Conservation (phyloP, 495 filamentous ascomycete species). For the Aspergillus cristatus region DNA sequence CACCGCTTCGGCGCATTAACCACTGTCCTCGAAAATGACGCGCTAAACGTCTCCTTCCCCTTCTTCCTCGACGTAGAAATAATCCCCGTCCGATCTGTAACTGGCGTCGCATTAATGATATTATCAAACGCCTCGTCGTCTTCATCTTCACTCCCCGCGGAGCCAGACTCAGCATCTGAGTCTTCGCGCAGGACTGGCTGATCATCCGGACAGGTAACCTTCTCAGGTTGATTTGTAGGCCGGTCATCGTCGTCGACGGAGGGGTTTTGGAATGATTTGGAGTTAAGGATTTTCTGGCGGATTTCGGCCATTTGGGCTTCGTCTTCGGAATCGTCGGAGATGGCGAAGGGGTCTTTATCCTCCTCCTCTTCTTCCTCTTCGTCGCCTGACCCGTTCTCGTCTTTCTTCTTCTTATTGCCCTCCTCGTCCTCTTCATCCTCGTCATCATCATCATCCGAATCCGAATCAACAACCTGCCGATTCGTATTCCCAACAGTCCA, state of each 20-base stretch:
- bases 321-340: slow-evolving; percentile 68
- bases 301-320: slow-evolving; percentile 92
- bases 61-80: slow-evolving; percentile 45
- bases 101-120: slow-evolving; percentile 80
- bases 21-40: slow-evolving; percentile 53
- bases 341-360: slow-evolving; percentile 56
- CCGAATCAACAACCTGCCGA: slow-evolving; percentile 40
- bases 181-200: slow-evolving; percentile 39
- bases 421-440: slow-evolving; percentile 44
- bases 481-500: slow-evolving; percentile 88
- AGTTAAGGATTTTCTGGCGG: slow-evolving; percentile 69
- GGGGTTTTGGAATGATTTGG: slow-evolving; percentile 73
- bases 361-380: slow-evolving; percentile 41
- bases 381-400: slow-evolving; percentile 37
- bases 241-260: slow-evolving; percentile 9
- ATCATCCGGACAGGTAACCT: slow-evolving; percentile 39
- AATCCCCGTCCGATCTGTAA: slow-evolving; percentile 75
- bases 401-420: slow-evolving; percentile 18
- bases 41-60: slow-evolving; percentile 39
- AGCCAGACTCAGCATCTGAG: slow-evolving; percentile 64
- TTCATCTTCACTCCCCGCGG: slow-evolving; percentile 58
- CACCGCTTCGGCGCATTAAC: slow-evolving; percentile 53
- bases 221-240: slow-evolving; percentile 35
- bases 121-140: slow-evolving; percentile 70
- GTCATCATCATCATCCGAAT: slow-evolving; percentile 35